phyloP scores from a whole-genome alignment of 495 filamentous ascomycete species.

The Astrothelium macrocarpum region DNA sequence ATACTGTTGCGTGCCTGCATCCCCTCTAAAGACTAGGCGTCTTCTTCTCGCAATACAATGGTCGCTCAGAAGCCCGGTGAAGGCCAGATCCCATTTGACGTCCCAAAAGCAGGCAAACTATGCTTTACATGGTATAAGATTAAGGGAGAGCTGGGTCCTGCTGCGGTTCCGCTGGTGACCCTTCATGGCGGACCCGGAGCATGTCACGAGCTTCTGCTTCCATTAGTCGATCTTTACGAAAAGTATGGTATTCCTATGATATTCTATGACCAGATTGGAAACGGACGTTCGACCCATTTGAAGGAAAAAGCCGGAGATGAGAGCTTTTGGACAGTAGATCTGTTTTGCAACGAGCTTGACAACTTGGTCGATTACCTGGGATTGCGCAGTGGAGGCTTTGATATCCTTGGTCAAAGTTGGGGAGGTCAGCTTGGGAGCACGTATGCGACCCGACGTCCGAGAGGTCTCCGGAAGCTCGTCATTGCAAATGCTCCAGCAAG shows the following conservation, averaged over 20 bases:
- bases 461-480: constrained; percentile 37
- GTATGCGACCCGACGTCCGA: constrained; percentile 30
- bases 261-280: no score
- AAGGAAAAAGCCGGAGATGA: constrained; percentile 33
- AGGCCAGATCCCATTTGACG: constrained; percentile 22
- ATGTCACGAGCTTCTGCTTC: constrained; percentile 36
- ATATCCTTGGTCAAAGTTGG: constrained; percentile 42
- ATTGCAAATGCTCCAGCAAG: constrained; percentile 34
- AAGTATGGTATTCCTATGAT: constrained; percentile 34
- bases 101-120: constrained; percentile 30
- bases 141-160: constrained; percentile 26
- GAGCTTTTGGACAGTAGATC: constrained; percentile 38
- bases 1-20: no score
- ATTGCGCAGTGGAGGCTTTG: constrained; percentile 28
- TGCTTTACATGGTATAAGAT: constrained; percentile 42
- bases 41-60: no score
- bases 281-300: constrained; percentile 39
- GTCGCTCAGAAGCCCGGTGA: no score
- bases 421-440: constrained; percentile 41
- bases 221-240: constrained; percentile 29
- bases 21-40: no score
- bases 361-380: constrained; percentile 37
- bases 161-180: constrained; percentile 28
- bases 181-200: constrained; percentile 43
- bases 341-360: constrained; percentile 42